Evolutionary conservation across 306 rosid species (phyloP).

Genomic region (cucumber (Cucumis sativus)): Cucumber_9930_V3 NC_026660.2:10023001-10023500

Average conservation of each 20-base stretch:
- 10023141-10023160: neutral
- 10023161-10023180: neutral
- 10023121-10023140: neutral
- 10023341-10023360: neutral
- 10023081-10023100: neutral
- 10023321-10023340: constrained; percentile 9
- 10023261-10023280: neutral
- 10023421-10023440: neutral
- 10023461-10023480: constrained; percentile 9
- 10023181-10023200: neutral
- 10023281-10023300: neutral
- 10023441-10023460: neutral
- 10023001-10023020: neutral
- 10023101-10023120: neutral
- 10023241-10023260: neutral
- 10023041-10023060: neutral
- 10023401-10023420: neutral
- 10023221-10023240: neutral
- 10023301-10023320: constrained; percentile 8
- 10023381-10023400: neutral
- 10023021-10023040: neutral
- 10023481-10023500: neutral
- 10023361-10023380: neutral
- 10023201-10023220: neutral
- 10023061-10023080: neutral